Percentiles rank a stretch among this genome's conserved stretches.
These are phyloP conservation scores for Rubia yunnanensis DNA, from an alignment of 257 asterid species.

Conservation along the genomic window DNA sequence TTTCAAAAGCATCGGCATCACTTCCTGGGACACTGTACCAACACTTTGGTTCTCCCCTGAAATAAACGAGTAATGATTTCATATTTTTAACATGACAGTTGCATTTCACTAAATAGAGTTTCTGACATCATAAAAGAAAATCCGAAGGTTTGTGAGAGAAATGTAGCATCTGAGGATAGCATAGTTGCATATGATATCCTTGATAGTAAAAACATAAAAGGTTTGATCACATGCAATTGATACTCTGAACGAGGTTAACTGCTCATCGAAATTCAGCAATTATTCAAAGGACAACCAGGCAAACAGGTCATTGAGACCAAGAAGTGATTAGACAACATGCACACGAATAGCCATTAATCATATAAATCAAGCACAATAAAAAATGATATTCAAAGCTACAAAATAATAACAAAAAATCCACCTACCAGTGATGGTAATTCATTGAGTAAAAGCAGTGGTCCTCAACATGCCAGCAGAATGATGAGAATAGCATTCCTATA, in stretches of 20 bases:
- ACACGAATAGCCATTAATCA: background rate
- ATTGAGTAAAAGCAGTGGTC: constrained; percentile 97
- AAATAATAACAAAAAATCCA: constrained; percentile 19
- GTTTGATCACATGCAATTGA: background rate
- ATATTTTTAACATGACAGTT: background rate
- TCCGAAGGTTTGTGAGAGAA: too few relatives aligned
- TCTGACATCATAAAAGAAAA: background rate
- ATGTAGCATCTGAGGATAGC: background rate
- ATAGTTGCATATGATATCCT: background rate
- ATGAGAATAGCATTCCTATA: constrained; percentile 86
- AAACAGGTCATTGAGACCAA: background rate
- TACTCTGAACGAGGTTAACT: background rate
- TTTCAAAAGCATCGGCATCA: constrained; percentile 78
- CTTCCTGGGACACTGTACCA: constrained; percentile 98
- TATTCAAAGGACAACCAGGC: background rate
- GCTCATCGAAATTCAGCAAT: background rate
- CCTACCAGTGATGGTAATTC: constrained; percentile 99
- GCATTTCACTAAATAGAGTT: background rate
- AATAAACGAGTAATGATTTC: constrained; percentile 17
- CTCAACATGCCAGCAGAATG: constrained; percentile 98
- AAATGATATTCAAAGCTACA: background rate
- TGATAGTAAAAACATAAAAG: background rate
- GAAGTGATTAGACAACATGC: background rate
- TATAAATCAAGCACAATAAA: background rate
- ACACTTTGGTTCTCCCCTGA: constrained; percentile 97